A percentile compares a stretch with the other conserved stretches of the same genome.
phyloP scores from a whole-genome alignment of 75 land plant species.

The Pseudotsuga menziesii region DNA sequence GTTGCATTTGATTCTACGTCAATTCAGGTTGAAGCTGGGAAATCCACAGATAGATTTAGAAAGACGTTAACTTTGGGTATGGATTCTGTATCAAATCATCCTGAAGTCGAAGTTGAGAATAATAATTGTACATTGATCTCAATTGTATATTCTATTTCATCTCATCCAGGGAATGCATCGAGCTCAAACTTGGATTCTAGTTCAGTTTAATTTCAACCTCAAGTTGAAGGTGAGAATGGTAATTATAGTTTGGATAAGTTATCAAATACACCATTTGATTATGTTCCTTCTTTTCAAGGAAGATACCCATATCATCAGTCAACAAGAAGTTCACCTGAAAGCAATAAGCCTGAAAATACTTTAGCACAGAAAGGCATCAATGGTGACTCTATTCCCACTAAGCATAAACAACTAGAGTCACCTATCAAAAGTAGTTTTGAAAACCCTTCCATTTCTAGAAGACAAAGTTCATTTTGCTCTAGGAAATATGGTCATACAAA shows the following conservation, averaged over 20 bases:
- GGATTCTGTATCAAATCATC: no score
- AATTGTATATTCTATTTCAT: no score
- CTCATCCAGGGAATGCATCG: no score
- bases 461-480: conserved; percentile 26
- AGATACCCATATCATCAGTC: conserved; percentile 49
- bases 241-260: not conserved
- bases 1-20: no score
- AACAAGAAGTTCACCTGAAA: conserved; percentile 17
- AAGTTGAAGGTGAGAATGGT: no score
- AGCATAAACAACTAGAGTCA: conserved; percentile 16
- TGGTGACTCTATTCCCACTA: conserved; percentile 20
- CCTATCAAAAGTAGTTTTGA: conserved; percentile 31
- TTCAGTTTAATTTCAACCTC: no score
- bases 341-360: conserved; percentile 25
- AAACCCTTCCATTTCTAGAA: conserved; percentile 25
- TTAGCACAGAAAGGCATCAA: conserved; percentile 10
- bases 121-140: no score
- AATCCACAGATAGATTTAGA: no score
- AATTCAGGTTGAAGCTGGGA: no score
- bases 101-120: no score
- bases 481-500: conserved; percentile 29
- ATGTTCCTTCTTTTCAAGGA: conserved; percentile 35
- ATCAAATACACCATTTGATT: conserved; percentile 10
- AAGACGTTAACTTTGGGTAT: no score
- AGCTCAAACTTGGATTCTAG: no score